Percentiles rank a stretch among this genome's conserved stretches.
phyloP scores from a whole-genome alignment of 306 rosid genomes.

The Begonia loranthoides region DNA sequence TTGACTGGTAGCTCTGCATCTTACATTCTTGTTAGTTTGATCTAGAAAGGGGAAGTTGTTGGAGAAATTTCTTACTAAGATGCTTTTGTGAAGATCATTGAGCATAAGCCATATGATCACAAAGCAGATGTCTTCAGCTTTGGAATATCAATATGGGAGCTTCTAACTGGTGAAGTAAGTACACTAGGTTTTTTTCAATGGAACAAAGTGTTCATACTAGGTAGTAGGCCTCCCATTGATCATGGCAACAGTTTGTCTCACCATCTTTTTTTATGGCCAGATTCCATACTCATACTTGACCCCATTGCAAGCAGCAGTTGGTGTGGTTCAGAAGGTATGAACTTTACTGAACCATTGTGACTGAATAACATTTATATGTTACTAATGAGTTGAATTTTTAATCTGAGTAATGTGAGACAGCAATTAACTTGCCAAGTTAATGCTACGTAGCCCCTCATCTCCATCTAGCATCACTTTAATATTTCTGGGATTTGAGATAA shows the following conservation, averaged over 20 bases:
- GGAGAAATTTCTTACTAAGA: slow-evolving; percentile 6
- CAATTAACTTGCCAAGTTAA: no score
- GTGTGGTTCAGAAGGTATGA: slow-evolving; percentile 92
- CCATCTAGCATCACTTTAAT: no score
- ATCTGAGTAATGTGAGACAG: no score
- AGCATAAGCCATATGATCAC: slow-evolving; percentile 93
- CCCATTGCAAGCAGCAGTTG: slow-evolving; percentile 98
- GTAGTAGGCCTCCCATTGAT: not conserved
- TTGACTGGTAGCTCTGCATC: not conserved
- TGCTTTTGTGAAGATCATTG: slow-evolving; percentile 63
- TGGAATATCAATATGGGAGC: slow-evolving; percentile 93
- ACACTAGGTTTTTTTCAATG: not conserved
- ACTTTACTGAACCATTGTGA: no score
- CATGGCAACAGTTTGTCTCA: slow-evolving; percentile 2
- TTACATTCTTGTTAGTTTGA: not conserved
- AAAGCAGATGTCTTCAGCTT: slow-evolving; percentile 97
- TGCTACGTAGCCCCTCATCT: no score
- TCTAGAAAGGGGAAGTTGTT: not conserved
- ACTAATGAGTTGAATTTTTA: no score
- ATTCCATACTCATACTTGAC: slow-evolving; percentile 77
- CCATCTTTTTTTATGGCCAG: slow-evolving; percentile 28
- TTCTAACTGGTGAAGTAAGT: slow-evolving; percentile 90
- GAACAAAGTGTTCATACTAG: not conserved
- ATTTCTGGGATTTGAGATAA: no score
- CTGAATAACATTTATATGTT: no score